Base-by-base conservation (phyloP, 441 rosid species). In the Jatropha multifida region DNA sequence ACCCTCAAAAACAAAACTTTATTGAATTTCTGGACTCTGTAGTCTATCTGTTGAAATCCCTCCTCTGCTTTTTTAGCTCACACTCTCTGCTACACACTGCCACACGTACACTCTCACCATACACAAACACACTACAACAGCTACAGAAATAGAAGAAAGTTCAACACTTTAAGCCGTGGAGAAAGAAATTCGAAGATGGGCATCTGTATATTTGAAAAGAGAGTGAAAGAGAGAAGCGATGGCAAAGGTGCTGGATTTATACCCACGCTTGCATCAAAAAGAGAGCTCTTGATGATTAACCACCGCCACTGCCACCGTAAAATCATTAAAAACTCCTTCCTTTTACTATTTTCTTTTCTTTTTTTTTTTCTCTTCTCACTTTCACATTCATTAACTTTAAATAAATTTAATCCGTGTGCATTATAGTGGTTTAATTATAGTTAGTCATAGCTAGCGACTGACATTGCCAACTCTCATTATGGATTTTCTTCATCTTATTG, bases 191-290 rank as follows among this genome's bases (percentile, higher is more conserved):
- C 9, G 52, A 69, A 56, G 65, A 68, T 79, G 79, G 85, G 83
- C 74, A 83, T 78, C 67, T 58, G 79, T 72, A 58, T 15, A 67
- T 12, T 70, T 23, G 74, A 72, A 68, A 75, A 38, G 52, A 69
- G 68, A 81, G 77, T 65, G 58, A 77, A 60, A 66, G 62, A 74
- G 27, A 41, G 73, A 77, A 72, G 80, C 26, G 77, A 68, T 52
- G 71, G 85, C 83, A 85, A 87, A 86, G 90, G 86, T 77, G 81
- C 83, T 80, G 86, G 85, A 86, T 92, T 89, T 90, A 91, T 91
- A 90, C 93, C 96, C 98, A 94, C 97, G 97, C 97, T 85, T 92
- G 97, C 98, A 91, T 92, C 1, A 90, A 94, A 94, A 90, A 87
- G 81, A 85, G 97, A 87, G 97, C 95, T 80, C 48, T 81, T 89